Percentiles rank a stretch among this genome's conserved stretches.
Conservation (phyloP, 1,284 basidiomycete species). For the Sporisorium exsertum region DNA sequence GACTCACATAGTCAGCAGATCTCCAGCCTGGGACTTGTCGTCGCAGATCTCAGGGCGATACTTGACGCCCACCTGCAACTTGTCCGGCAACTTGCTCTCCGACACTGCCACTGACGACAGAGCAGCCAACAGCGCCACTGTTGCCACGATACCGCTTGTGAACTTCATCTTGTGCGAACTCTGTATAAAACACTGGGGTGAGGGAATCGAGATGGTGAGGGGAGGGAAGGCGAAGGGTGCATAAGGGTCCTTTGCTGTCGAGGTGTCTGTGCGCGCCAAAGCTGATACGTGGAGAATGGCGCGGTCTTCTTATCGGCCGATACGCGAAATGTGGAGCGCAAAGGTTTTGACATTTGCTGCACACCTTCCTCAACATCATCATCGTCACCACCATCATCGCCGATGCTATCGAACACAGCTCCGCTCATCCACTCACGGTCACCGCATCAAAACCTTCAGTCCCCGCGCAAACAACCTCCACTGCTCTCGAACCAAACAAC, state of each 20-base stretch:
- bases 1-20: slow-evolving; percentile 75
- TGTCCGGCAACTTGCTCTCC: slow-evolving; percentile 35
- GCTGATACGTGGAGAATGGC: slow-evolving; percentile 21
- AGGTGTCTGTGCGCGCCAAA: slow-evolving; percentile 9
- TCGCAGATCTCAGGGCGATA: slow-evolving; percentile 74
- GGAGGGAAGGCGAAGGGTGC: slow-evolving; percentile 15
- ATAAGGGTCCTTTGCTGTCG: background rate
- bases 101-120: slow-evolving; percentile 31
- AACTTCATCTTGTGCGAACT: slow-evolving; percentile 22
- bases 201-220: background rate
- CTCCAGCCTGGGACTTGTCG: slow-evolving; percentile 76
- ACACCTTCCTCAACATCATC: background rate
- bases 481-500: too few relatives aligned
- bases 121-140: slow-evolving; percentile 34
- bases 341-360: background rate
- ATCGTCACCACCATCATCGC: background rate
- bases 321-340: slow-evolving; percentile 39
- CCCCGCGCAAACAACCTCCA: too few relatives aligned
- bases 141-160: slow-evolving; percentile 3
- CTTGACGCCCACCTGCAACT: slow-evolving; percentile 70
- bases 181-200: background rate
- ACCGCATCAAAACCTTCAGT: background rate
- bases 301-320: slow-evolving; percentile 39
- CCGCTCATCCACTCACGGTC: background rate
- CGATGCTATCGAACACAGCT: background rate